These are phyloP conservation scores for Phytophthora hibernalis DNA, from an alignment of 352 stramenopile genomes.

Conservation along the genomic window DNA sequence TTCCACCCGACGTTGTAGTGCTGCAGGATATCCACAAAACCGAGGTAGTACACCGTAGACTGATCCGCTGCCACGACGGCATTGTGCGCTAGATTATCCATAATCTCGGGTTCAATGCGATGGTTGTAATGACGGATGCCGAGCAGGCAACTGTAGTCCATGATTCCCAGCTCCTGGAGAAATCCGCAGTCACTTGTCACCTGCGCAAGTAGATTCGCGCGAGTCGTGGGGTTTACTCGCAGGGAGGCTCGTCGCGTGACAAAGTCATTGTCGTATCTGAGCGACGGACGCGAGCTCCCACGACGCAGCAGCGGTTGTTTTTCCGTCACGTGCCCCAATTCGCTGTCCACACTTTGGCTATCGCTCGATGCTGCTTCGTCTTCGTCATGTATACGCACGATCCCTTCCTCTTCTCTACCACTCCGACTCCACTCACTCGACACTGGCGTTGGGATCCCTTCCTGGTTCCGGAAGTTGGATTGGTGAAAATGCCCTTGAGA, in stretches of 20 bases:
- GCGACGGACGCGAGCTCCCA: slow-evolving; percentile 58
- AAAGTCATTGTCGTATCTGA: slow-evolving; percentile 86
- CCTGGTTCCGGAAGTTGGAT: slow-evolving; percentile 55
- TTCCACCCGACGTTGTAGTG: slow-evolving; percentile 89
- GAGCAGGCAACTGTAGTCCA: slow-evolving; percentile 89
- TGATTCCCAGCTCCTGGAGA: slow-evolving; percentile 86
- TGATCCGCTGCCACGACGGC: slow-evolving; percentile 81
- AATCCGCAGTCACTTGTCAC: slow-evolving; percentile 88
- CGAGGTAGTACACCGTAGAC: slow-evolving; percentile 81
- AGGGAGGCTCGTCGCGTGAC: slow-evolving; percentile 71
- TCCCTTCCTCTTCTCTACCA: slow-evolving; percentile 37
- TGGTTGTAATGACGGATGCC: slow-evolving; percentile 71
- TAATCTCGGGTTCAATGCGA: slow-evolving; percentile 50
- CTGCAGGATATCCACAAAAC: slow-evolving; percentile 88
- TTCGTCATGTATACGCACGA: slow-evolving; percentile 25
- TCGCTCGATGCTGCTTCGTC: slow-evolving; percentile 40
- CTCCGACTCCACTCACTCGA: slow-evolving; percentile 49
- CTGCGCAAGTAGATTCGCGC: slow-evolving; percentile 78
- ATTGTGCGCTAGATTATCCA: slow-evolving; percentile 75
- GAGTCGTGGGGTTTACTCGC: slow-evolving; percentile 72
- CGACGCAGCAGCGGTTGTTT: slow-evolving; percentile 63
- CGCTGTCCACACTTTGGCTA: slow-evolving; percentile 37
- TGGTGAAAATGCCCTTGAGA: slow-evolving; percentile 87
- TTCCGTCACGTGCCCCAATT: slow-evolving; percentile 52
- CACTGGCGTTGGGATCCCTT: slow-evolving; percentile 45